Percentiles rank a stretch among this genome's conserved stretches.
Conservation (phyloP, 2,329 filamentous ascomycete species). For the Colletotrichum viniferum region DNA sequence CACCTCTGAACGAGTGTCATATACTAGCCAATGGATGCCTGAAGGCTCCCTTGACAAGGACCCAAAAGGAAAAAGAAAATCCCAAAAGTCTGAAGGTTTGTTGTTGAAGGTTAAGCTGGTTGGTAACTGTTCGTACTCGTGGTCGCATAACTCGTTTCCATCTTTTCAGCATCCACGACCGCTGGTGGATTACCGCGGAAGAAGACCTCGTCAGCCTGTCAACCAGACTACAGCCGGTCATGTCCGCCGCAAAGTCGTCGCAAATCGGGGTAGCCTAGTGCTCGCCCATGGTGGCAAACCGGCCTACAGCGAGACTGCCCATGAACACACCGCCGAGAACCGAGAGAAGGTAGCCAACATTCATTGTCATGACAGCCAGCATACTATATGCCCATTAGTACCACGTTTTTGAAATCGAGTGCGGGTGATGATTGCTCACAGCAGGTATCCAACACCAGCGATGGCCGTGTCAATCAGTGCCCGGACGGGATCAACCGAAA, state of each 20-base stretch:
- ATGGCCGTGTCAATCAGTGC: conserved; percentile 74
- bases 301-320: conserved; percentile 82
- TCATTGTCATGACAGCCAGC: conserved; percentile 91
- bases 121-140: neutral
- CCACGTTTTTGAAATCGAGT: neutral
- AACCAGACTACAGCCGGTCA: neutral
- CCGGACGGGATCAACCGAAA: conserved; percentile 78
- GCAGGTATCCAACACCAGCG: conserved; percentile 80
- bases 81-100: neutral
- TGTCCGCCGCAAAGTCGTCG: neutral
- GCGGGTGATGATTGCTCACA: conserved; percentile 63
- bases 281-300: conserved; percentile 61
- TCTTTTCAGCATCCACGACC: neutral
- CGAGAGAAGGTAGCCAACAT: conserved; percentile 83
- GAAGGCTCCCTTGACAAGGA: neutral
- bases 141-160: neutral
- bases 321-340: conserved; percentile 81
- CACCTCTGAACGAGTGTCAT: neutral
- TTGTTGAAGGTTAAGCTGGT: neutral
- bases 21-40: neutral
- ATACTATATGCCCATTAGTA: conserved; percentile 60
- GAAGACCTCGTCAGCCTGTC: neutral
- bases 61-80: neutral
- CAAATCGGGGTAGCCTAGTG: conserved; percentile 39
- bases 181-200: neutral